Base-by-base conservation (phyloP, 257 asterid species). In the Agastache rugosa region DNA sequence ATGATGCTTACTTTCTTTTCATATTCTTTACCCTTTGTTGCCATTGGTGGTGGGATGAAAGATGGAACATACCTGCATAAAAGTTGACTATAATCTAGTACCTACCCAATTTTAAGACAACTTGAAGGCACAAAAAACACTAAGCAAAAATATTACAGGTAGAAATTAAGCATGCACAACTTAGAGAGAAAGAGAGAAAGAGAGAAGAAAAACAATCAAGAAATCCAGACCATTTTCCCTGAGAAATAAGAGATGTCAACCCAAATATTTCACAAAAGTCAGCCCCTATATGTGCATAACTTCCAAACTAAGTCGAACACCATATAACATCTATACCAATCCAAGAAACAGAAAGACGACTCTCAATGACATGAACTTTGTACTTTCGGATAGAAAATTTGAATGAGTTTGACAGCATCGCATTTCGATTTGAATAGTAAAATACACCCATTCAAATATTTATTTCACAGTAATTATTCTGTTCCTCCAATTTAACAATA, bases 31-130 rank as follows among this genome's bases (percentile, higher is more conserved):
- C 83, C 84, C 88, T 88, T 93, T 75, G 91, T 80, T 79, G 96
- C 96, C 95, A 87, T 80, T 73, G 97, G 93, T 79, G 98, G 98
- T 16, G 98, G 98, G 74, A 91, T 79, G 83, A 91, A 93, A 76
- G 97, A 93, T 27, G 98, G 98, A 17, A 93, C 97, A 85, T 93
- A 93, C 97, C 98, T 93, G 98, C 88, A 89, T 73, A 80, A 81
- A 79, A 62, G 76, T 82, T 76, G 81, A 81, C 78, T 67, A 80
- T 82, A 82, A 83, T 93, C 87, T 85, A 85, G 80, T 71, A 83
- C 86, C 79, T 77, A 63, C 72, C 81, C 69, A 76, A 64, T 27
- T 53, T 80, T 67, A 82, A 79, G 83, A 29, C 39, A 75, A 72
- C 71, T 27, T 55, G 66, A 47, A n/a, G 51, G 22, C 63, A 51